Conservation (phyloP, 441 rosid genomes). For the Gossypium schwendimanii region DNA sequence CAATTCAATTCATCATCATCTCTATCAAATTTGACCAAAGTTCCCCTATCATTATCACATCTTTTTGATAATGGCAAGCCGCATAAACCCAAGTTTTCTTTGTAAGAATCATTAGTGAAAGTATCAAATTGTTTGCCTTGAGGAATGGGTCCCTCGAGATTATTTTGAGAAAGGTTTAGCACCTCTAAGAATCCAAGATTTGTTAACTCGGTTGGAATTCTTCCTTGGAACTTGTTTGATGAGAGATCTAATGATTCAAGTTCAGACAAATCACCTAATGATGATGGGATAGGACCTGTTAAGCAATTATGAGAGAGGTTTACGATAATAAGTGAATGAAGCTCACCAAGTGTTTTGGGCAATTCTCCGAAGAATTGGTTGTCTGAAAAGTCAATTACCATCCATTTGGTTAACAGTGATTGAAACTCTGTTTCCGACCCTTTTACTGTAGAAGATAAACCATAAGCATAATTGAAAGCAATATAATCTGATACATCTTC, state of each 20-base stretch:
- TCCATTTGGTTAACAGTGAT: constrained; percentile 6
- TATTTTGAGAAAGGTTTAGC: constrained; percentile 5
- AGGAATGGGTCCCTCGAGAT: background rate
- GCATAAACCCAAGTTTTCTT: background rate
- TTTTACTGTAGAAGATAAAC: constrained; percentile 8
- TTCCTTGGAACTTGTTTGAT: constrained; percentile 2
- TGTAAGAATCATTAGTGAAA: constrained; percentile 5
- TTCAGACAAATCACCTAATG: constrained; percentile 5
- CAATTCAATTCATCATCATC: background rate
- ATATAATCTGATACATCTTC: background rate
- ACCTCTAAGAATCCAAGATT: background rate
- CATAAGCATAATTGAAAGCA: background rate
- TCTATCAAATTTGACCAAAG: background rate
- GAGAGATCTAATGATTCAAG: constrained; percentile 3
- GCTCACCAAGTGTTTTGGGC: constrained; percentile 7
- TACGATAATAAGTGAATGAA: constrained; percentile 9
- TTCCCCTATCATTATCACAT: background rate
- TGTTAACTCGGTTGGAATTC: constrained; percentile 17
- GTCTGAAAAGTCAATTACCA: constrained; percentile 18
- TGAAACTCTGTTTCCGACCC: background rate
- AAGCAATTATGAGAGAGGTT: constrained; percentile 26
- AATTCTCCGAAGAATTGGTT: constrained; percentile 24
- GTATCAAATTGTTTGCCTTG: constrained; percentile 9
- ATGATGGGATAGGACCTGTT: constrained; percentile 19
- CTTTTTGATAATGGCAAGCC: background rate